Conservation (phyloP, 2,329 filamentous ascomycete genomes). For the Raffaelea arxii region DNA sequence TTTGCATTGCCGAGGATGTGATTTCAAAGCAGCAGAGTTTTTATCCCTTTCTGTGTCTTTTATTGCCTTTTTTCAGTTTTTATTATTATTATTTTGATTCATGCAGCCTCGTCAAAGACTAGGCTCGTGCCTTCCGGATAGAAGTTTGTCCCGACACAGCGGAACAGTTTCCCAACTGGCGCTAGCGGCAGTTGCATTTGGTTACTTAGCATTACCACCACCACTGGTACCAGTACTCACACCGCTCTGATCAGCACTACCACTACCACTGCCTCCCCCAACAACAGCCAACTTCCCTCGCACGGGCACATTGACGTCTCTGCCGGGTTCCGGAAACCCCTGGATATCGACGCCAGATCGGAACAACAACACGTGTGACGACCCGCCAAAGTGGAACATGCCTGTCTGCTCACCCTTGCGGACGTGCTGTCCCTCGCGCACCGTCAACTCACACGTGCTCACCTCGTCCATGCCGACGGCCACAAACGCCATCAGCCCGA, state of each 20-base stretch:
- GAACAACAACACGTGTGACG: conserved; percentile 60
- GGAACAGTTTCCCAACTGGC: too few species aligned
- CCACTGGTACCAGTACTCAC: too few species aligned
- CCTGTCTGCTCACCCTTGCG: conserved; percentile 63
- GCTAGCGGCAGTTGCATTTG: too few species aligned
- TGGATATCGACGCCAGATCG: conserved; percentile 40
- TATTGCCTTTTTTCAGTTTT: too few species aligned
- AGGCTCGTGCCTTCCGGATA: too few species aligned
- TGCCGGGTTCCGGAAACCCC: conserved; percentile 21
- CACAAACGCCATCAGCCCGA: conserved; percentile 62
- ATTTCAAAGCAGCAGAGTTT: neutral
- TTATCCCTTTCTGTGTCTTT: neutral
- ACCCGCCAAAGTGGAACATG: conserved; percentile 77
- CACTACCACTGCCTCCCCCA: neutral
- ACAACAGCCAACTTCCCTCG: conserved; percentile 20
- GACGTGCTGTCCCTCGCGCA: conserved; percentile 54
- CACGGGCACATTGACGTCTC: conserved; percentile 22
- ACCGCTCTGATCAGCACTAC: too few species aligned
- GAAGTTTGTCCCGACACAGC: too few species aligned
- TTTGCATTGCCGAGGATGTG: neutral
- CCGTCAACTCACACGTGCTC: conserved; percentile 61
- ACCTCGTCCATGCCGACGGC: conserved; percentile 72
- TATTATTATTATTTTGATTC: too few species aligned
- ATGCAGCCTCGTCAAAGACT: too few species aligned
- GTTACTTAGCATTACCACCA: too few species aligned